Conservation (phyloP, 2,329 filamentous ascomycete species). For the Emericellopsis atlantica region DNA sequence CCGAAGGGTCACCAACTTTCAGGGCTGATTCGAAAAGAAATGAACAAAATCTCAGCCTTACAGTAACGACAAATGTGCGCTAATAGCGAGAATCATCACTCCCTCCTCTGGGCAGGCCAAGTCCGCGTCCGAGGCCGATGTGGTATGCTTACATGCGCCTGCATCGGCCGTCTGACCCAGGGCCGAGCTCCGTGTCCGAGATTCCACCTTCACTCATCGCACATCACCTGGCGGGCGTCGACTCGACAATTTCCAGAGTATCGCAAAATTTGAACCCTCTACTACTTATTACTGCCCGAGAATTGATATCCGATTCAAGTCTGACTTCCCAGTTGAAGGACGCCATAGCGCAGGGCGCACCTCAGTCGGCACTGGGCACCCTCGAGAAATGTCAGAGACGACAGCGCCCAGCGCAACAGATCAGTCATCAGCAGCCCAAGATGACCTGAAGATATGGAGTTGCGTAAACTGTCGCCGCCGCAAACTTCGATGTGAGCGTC, state of each 20-base stretch:
- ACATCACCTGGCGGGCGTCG: too few relatives aligned
- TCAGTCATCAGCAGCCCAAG: constrained; percentile 1
- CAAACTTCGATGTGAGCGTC: constrained; percentile 16
- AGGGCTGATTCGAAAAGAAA: too few relatives aligned
- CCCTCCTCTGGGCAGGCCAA: too few relatives aligned
- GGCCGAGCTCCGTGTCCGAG: constrained; percentile 12
- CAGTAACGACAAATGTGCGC: too few relatives aligned
- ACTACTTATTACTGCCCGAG: neutral
- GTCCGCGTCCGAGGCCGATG: neutral
- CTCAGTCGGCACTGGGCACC: too few relatives aligned
- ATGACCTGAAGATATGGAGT: constrained; percentile 15
- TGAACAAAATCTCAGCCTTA: too few relatives aligned
- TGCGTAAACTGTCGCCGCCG: constrained; percentile 17
- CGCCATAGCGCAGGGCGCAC: too few relatives aligned
- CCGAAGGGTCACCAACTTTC: neutral
- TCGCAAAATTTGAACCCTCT: too few relatives aligned
- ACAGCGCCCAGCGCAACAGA: neutral
- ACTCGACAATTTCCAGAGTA: too few relatives aligned
- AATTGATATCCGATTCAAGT: neutral
- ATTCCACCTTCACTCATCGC: neutral
- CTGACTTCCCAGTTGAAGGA: too few relatives aligned
- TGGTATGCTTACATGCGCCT: neutral
- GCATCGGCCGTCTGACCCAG: neutral
- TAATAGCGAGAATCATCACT: too few relatives aligned
- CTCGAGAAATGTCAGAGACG: too few relatives aligned